Evolutionary conservation across 2,329 filamentous ascomycete species (phyloP), one percentile per base, ranked within the genome.

Genomic region (Calonectria montana): DNA sequence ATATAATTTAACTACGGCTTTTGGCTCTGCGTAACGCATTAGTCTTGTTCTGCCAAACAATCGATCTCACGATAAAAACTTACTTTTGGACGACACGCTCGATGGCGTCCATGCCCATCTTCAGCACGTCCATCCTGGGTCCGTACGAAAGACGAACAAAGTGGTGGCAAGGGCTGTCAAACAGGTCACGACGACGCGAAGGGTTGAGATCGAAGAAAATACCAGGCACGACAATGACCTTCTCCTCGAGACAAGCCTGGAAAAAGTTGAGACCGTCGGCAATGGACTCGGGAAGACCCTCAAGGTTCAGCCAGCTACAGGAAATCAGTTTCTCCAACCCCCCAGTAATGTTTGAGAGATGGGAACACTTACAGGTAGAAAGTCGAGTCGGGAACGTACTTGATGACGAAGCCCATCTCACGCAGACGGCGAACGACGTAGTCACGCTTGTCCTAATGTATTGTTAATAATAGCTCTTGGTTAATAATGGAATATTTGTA

Each of bases 181-280:
- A 98, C 77, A 98, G 84, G 83, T 98, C 96, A 82, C 96, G 90
- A 75, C 96, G 90, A 83, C 95, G 93, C 41, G 94, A 93, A 4
- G 96, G 96, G 86, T 98, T 98, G 75, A 98, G 85, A 80, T 98
- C 96, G 83, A 98, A 98, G 89, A 98, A 98, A 83, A 98, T 98
- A 72, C 96, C 96, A 0, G 96, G 96, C 5, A 98, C 96, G 21
- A 98, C 95, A 80, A 98, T 98, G 76, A 97, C 94, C 88, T 97
- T 97, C 87, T 98, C 95, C 80, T 94, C 91, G 53, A 98, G 87
- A 81, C 97, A 97, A 35, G 95, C 95, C 82, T 97, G 92, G 91
- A 98, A 98, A 89, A 98, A 98, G 87, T 97, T 98, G 80, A 98
- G 87, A 10, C 96, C 96, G 82, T 98, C 96, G 71, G 94, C 93